Conservation (phyloP, 768 basidiomycete species). For the Pleurotus giganteus region DNA sequence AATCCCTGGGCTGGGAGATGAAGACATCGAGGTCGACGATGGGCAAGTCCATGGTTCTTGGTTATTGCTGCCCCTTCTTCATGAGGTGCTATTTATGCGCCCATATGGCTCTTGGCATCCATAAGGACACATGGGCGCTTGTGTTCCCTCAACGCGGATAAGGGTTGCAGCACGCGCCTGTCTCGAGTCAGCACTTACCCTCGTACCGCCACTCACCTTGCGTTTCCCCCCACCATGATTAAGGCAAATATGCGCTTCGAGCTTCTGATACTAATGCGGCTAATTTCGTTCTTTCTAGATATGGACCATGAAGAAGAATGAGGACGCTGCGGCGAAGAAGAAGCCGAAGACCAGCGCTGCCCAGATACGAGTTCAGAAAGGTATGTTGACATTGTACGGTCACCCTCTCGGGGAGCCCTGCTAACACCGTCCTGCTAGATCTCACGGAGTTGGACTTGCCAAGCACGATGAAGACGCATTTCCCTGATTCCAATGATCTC, state of each 20-base stretch:
- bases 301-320: slow-evolving; percentile 99
- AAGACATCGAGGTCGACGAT: slow-evolving; percentile 79
- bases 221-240: slow-evolving; percentile 37
- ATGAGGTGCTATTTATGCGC: slow-evolving; percentile 16
- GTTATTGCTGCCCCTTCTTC: slow-evolving; percentile 23
- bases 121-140: slow-evolving; percentile 6
- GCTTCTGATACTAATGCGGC: slow-evolving; percentile 6
- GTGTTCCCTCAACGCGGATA: neutral
- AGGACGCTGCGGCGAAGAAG: slow-evolving; percentile 96
- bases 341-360: slow-evolving; percentile 98
- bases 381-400: slow-evolving; percentile 36
- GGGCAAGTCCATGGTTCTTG: slow-evolving; percentile 54
- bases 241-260: slow-evolving; percentile 31
- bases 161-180: slow-evolving; percentile 16
- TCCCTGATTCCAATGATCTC: slow-evolving; percentile 90
- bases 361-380: slow-evolving; percentile 99
- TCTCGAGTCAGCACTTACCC: slow-evolving; percentile 12
- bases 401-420: neutral
- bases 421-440: slow-evolving; percentile 46
- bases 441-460: slow-evolving; percentile 96
- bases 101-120: slow-evolving; percentile 14
- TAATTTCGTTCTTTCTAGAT: slow-evolving; percentile 56
- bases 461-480: slow-evolving; percentile 92
- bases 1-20: slow-evolving; percentile 40
- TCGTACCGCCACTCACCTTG: slow-evolving; percentile 21